These are phyloP conservation scores for Centella asiatica DNA, from an alignment of 129 eudicot species.

Conservation along the genomic window DNA sequence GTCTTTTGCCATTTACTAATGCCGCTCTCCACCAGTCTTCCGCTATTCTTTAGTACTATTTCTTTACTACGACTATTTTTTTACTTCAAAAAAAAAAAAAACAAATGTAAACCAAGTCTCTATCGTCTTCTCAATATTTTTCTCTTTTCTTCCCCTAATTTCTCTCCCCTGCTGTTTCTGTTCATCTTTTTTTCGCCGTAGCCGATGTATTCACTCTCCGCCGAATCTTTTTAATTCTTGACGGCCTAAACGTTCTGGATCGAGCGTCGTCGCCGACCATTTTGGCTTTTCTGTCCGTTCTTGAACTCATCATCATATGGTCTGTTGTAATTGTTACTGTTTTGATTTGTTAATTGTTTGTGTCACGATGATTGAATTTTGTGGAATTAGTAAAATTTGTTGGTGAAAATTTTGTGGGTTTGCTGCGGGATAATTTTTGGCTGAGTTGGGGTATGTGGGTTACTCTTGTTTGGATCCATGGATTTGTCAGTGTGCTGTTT, in stretches of 20 bases:
- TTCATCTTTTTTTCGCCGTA: neutral
- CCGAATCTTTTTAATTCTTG: neutral
- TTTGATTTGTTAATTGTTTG: no score
- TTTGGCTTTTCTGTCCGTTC: no score
- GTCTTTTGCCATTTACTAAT: no score
- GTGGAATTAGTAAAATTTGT: no score
- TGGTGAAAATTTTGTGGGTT: no score
- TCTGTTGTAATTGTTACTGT: no score
- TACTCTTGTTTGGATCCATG: constrained; percentile 35
- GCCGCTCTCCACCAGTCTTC: no score
- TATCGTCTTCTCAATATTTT: neutral
- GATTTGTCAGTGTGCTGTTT: constrained; percentile 30
- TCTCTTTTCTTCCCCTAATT: constrained; percentile 23
- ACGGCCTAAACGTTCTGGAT: constrained; percentile 5
- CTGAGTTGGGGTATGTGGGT: constrained; percentile 19
- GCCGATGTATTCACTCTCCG: constrained; percentile 1
- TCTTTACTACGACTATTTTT: no score
- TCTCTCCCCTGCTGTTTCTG: neutral
- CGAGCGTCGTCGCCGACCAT: constrained; percentile 13
- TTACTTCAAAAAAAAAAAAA: neutral
- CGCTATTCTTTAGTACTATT: no score
- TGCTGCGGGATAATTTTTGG: no score
- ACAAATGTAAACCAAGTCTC: constrained; percentile 14
- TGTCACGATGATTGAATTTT: no score
- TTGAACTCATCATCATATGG: no score